phyloP scores from a whole-genome alignment of 345 rosid genomes.

The Eucalyptus curtisii region DNA sequence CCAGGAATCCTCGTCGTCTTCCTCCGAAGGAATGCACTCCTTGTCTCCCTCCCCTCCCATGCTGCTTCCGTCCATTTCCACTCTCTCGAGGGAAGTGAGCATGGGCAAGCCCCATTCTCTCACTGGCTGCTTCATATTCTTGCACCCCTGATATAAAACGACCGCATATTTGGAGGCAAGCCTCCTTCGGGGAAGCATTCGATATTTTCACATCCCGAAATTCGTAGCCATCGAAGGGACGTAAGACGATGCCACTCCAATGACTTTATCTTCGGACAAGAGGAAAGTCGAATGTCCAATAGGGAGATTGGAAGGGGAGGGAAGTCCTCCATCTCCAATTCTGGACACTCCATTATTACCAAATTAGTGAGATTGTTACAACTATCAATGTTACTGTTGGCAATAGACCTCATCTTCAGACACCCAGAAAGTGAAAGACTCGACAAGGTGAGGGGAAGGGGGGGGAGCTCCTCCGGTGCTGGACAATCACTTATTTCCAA shows the following conservation, averaged over 20 bases:
- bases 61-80: rapidly evolving
- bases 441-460: too few relatives aligned
- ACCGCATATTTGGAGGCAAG: too few relatives aligned
- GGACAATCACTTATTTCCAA: too few relatives aligned
- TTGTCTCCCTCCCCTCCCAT: background rate
- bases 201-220: rapidly evolving
- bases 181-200: background rate
- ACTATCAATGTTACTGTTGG: too few relatives aligned
- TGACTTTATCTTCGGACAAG: background rate
- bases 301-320: too few relatives aligned
- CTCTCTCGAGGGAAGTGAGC: rapidly evolving
- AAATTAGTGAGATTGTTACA: too few relatives aligned
- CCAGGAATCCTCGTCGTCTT: background rate
- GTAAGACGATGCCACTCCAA: background rate
- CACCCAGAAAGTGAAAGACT: too few relatives aligned
- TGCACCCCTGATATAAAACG: rapidly evolving
- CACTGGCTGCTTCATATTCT: background rate
- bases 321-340: too few relatives aligned
- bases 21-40: background rate
- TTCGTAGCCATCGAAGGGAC: rapidly evolving
- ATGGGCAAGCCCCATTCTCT: background rate
- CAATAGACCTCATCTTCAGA: too few relatives aligned
- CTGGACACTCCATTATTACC: too few relatives aligned
- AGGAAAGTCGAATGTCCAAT: rapidly evolving
- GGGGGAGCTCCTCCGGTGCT: too few relatives aligned